Base-by-base conservation (phyloP, 164 flowering plant species). In the Magnolia officinalis region DNA sequence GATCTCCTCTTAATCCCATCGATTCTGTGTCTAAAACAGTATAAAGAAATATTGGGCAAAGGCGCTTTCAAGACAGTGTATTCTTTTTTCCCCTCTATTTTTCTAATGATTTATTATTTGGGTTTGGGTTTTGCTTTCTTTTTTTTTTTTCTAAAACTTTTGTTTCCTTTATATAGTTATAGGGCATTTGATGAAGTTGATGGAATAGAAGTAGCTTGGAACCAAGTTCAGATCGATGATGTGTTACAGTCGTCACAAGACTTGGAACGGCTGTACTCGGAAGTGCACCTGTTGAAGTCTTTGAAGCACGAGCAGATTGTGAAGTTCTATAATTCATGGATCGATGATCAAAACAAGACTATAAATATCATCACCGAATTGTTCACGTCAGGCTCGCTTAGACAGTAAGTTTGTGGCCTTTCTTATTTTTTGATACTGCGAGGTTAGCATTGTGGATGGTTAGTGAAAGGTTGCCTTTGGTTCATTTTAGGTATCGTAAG, bases 131-230 rank as follows among this genome's bases (percentile, higher is more conserved):
- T n/a, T 14, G 2, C 10, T 9, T 18, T 58, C 26, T 49, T 14
- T 61, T 49, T 14, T 63, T 52, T 51, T 24, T 21, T 29, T 3
- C 31, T 67, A 29, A 18, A 16, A 18, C 14, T 2, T 5, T 11
- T 26, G n/a, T 59, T 51, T 72, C 63, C 74, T 55, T 4, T 63
- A 70, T 69, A 63, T 82, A 90, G 91, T 65, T 88, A 86, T 78
- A 89, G 78, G 78, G 90, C 86, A 68, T 89, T 90, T 78, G 94
- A 90, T 83, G 85, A 87, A 83, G 80, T 87, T 76, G 87, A 90
- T 74, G 94, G 94, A 61, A 87, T 90, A 73, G 92, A 90, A 78
- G 91, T 90, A 50, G 94, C 94, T 31, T 90, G 89, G 95, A 91
- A 79, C 80, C 90, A 89, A 79, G 83, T 91, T 66, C 80, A 74